Base-by-base conservation (phyloP, 495 filamentous ascomycete species). In the Trichocladium antarcticum region DNA sequence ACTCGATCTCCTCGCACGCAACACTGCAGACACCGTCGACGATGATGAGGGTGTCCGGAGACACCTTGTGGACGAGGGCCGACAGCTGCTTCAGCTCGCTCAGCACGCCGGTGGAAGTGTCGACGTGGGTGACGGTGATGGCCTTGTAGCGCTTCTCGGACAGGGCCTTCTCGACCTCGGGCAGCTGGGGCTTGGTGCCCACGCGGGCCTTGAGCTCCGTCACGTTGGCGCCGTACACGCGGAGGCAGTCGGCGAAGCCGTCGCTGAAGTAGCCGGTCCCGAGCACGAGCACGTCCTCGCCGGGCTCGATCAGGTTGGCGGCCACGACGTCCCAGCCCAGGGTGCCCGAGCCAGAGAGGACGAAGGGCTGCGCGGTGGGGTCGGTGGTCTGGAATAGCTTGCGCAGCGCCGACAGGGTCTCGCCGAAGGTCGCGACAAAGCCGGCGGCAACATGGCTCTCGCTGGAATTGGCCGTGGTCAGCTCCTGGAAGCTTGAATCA, bases 1-100 rank as follows among this genome's bases (percentile, higher is more conserved):
- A 97, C 19, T 79, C 79, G 56, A 98, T 89, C 68, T 95, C 89
- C 68, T 98, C 92, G 62, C 82, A 88, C 21, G 89, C 92, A 46
- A 96, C 92, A 62, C 85, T 90, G 78, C 92, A 98, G 19, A 98
- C 92, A 42, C 89, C 92, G 64, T 98, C 92, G 43, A 95, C 90
- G 35, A 96, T 73, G 22, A 98, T 67, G 44, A 97, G 75, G 15
- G 92, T 97, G 22, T 93, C 79, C 0, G 92, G 92, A 57, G 85
- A 90, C 55, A 96, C 85, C 34, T 77, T 71, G 62, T 84, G 85
- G 42, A 95, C 84, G 15, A 94, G 66, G 62, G 85, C 83, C 14
- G 87, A 79, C 34, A 98, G 69, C 37, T 77, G 74, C 73, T 93
- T 82, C 56, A 98, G 75, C 53, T 98, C 92, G 58, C 81, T 88